A percentile compares a stretch with the other conserved stretches of the same genome.
phyloP scores from a whole-genome alignment of 2,329 filamentous ascomycete species.

The Penicillium sp. region DNA sequence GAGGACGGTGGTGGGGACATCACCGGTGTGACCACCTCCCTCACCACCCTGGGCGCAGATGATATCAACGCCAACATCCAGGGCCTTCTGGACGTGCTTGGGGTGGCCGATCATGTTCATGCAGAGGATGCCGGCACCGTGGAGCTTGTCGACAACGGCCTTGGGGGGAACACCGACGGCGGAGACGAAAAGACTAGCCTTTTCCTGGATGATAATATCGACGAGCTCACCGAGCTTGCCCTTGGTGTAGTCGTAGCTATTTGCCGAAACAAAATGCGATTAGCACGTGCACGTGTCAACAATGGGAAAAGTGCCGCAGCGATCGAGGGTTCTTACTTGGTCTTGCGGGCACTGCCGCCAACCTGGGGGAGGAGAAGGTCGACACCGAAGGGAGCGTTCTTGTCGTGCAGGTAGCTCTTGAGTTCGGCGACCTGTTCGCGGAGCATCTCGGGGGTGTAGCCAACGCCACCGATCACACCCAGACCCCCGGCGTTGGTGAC shows the following conservation, averaged over 20 bases:
- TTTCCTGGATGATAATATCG: conserved; percentile 84
- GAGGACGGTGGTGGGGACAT: conserved; percentile 81
- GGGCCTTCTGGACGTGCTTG: conserved; percentile 95
- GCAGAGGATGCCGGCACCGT: conserved; percentile 78
- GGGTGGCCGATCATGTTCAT: conserved; percentile 99
- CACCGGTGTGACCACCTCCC: conserved; percentile 90
- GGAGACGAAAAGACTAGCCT: conserved; percentile 87
- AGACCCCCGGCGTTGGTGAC: conserved; percentile 95
- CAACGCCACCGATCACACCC: conserved; percentile 82
- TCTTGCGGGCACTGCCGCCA: conserved; percentile 86
- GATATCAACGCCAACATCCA: conserved; percentile 84
- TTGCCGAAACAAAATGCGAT: conserved; percentile 7
- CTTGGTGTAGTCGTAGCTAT: conserved; percentile 98
- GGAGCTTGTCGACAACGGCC: conserved; percentile 78
- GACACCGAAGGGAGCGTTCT: conserved; percentile 91
- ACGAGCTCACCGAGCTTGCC: conserved; percentile 88
- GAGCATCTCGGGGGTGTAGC: conserved; percentile 96
- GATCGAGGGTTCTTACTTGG: conserved; percentile 53
- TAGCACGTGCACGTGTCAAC: not conserved
- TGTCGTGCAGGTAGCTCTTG: conserved; percentile 76
- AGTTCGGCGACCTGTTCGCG: conserved; percentile 89
- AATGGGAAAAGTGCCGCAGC: not conserved
- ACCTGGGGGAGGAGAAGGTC: conserved; percentile 91
- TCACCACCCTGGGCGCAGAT: conserved; percentile 98
- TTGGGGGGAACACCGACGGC: conserved; percentile 90